These are phyloP conservation scores for Rhodamnia argentea DNA, from an alignment of 345 rosid genomes.

Conservation along the genomic window DNA sequence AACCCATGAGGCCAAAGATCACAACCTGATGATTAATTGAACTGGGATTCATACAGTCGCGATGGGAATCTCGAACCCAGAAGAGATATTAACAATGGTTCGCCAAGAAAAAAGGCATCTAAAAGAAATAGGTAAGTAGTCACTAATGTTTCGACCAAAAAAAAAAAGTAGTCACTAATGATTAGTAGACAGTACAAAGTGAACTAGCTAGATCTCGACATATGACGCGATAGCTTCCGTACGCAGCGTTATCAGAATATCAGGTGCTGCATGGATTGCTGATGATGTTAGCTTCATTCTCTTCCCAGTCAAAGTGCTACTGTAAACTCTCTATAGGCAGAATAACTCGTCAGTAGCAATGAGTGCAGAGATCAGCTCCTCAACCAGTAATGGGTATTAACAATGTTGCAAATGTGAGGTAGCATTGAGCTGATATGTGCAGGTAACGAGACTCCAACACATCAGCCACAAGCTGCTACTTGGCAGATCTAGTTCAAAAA, in stretches of 20 bases:
- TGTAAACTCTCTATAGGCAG: not conserved
- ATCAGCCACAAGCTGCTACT: not conserved
- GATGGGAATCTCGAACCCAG: not conserved
- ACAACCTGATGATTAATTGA: not conserved
- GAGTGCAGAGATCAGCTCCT: not conserved
- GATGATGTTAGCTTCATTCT: not conserved
- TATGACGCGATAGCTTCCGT: not conserved
- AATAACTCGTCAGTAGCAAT: not conserved
- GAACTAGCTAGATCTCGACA: not conserved
- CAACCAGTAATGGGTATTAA: not conserved
- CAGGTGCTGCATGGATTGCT: not conserved
- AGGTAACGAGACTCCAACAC: not conserved
- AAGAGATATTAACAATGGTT: not conserved
- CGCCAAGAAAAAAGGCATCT: not conserved
- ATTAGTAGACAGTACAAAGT: not conserved
- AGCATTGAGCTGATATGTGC: not conserved
- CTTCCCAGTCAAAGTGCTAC: not conserved
- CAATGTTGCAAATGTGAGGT: not conserved
- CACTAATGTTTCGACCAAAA: too few species aligned
- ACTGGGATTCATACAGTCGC: not conserved
- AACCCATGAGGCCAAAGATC: not conserved
- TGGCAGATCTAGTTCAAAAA: conserved; percentile 19
- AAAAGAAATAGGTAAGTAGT: not conserved
- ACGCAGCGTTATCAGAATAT: not conserved
- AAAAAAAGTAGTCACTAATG: not conserved